A percentile compares a stretch with the other conserved stretches of the same genome.
Conservation (phyloP, 2,329 filamentous ascomycete species). For the Neurospora sp. region DNA sequence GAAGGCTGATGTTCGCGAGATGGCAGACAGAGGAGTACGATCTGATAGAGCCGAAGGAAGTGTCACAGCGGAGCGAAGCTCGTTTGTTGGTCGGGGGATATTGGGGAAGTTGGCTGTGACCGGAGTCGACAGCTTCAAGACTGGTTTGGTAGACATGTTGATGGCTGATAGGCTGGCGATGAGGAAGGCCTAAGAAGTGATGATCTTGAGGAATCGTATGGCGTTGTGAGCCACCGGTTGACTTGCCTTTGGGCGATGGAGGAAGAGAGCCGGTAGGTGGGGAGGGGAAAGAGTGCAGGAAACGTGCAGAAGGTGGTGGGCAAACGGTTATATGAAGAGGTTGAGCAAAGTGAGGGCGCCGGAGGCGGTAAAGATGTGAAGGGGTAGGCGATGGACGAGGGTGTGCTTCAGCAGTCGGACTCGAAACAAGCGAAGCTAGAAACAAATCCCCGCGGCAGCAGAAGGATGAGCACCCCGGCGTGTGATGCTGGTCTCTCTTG, state of each 20-base stretch:
- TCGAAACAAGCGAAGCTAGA: constrained; percentile 13
- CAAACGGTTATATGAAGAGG: constrained; percentile 22
- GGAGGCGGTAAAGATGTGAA: constrained; percentile 5
- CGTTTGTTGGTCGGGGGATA: constrained; percentile 30
- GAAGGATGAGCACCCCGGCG: constrained; percentile 13
- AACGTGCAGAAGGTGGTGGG: constrained; percentile 17
- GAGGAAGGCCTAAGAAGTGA: constrained; percentile 24
- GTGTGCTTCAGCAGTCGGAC: constrained; percentile 10
- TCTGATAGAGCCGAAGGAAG: constrained; percentile 41
- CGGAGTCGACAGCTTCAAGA: constrained; percentile 51
- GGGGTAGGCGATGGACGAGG: constrained; percentile 7
- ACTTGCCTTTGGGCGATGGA: constrained; percentile 21
- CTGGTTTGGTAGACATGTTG: constrained; percentile 45
- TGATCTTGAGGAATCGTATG: constrained; percentile 17
- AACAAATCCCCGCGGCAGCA: constrained; percentile 11
- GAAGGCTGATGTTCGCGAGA: constrained; percentile 27
- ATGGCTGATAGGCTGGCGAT: constrained; percentile 12
- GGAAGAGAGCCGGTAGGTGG: constrained; percentile 25
- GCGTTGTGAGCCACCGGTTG: constrained; percentile 28
- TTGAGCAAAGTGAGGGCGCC: constrained; percentile 9
- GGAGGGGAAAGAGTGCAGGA: constrained; percentile 20
- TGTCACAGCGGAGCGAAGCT: constrained; percentile 42
- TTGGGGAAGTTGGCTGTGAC: constrained; percentile 50
- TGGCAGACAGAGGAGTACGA: constrained; percentile 57
- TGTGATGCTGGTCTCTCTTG: constrained; percentile 14